A percentile compares a stretch with the other conserved stretches of the same genome.
phyloP scores from a whole-genome alignment of 2,329 filamentous ascomycete genomes.

The Aspergillus texensis region DNA sequence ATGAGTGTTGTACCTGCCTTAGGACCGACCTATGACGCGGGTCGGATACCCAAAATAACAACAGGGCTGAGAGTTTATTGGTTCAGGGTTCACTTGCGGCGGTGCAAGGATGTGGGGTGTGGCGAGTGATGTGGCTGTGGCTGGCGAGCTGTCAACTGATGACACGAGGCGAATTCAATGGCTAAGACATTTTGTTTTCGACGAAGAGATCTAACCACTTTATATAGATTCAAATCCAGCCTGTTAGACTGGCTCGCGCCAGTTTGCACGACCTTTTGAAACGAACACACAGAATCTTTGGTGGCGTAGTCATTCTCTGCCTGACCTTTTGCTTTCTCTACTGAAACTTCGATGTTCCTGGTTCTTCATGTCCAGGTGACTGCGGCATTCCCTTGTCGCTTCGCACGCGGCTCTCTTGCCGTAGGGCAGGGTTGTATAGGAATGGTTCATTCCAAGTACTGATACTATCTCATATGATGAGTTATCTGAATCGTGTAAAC shows the following conservation, averaged over 20 bases:
- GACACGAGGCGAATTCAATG: too few relatives aligned
- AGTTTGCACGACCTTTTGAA: background rate
- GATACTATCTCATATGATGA: constrained; percentile 2
- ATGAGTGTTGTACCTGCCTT: constrained; percentile 22
- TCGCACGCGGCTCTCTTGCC: constrained; percentile 3
- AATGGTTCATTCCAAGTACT: background rate
- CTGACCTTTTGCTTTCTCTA: constrained; percentile 14
- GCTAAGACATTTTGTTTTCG: too few relatives aligned
- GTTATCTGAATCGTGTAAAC: background rate
- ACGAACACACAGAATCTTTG: background rate
- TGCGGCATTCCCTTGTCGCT: constrained; percentile 6
- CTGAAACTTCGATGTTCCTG: constrained; percentile 6
- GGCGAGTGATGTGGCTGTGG: constrained; percentile 14
- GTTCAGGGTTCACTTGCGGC: constrained; percentile 15
- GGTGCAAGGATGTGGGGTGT: constrained; percentile 19
- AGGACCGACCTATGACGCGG: constrained; percentile 1
- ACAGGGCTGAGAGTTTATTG: constrained; percentile 22
- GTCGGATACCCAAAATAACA: constrained; percentile 24
- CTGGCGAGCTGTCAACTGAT: background rate
- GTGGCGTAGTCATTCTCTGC: constrained; percentile 20
- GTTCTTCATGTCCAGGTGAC: constrained; percentile 14
- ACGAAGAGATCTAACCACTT: background rate
- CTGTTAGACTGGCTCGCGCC: background rate
- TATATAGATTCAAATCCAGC: background rate
- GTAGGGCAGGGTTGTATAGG: background rate